These are phyloP conservation scores for Didymella segeticola DNA, from an alignment of 2,329 filamentous ascomycete genomes.

Conservation along the genomic window DNA sequence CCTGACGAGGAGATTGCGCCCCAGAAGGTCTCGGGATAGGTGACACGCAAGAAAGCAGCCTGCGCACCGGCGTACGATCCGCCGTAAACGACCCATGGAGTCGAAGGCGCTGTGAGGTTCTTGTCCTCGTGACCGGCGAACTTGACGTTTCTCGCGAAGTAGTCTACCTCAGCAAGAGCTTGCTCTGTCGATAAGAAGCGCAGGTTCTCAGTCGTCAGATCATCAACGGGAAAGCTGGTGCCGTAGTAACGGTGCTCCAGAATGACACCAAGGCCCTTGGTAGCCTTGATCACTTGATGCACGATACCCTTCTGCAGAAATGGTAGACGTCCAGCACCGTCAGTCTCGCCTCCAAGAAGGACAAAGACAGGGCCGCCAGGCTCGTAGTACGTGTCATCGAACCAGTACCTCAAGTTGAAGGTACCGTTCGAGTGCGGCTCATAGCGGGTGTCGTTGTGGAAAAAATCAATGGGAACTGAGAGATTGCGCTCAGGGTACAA, in stretches of 20 bases:
- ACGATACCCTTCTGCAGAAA: constrained; percentile 82
- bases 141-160: constrained; percentile 76
- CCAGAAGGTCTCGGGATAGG: constrained; percentile 81
- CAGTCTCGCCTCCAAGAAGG: constrained; percentile 74
- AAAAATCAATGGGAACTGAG: constrained; percentile 75
- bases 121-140: constrained; percentile 69
- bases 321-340: constrained; percentile 66
- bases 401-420: constrained; percentile 82
- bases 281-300: constrained; percentile 70
- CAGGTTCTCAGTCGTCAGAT: constrained; percentile 73
- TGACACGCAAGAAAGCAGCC: constrained; percentile 75
- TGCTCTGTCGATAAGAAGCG: constrained; percentile 87
- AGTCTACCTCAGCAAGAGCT: constrained; percentile 79
- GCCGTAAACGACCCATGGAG: constrained; percentile 80
- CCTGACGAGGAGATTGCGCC: constrained; percentile 82
- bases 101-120: constrained; percentile 69
- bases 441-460: constrained; percentile 79
- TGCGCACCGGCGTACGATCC: constrained; percentile 85
- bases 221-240: constrained; percentile 70
- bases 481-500: constrained; percentile 60
- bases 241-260: constrained; percentile 91
- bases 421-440: constrained; percentile 74
- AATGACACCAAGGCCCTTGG: constrained; percentile 75
- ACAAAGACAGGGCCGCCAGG: constrained; percentile 82
- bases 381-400: constrained; percentile 77